These are phyloP conservation scores for Phyllosticta citrichinensis DNA, from an alignment of 2,329 filamentous ascomycete genomes.

Conservation along the genomic window DNA sequence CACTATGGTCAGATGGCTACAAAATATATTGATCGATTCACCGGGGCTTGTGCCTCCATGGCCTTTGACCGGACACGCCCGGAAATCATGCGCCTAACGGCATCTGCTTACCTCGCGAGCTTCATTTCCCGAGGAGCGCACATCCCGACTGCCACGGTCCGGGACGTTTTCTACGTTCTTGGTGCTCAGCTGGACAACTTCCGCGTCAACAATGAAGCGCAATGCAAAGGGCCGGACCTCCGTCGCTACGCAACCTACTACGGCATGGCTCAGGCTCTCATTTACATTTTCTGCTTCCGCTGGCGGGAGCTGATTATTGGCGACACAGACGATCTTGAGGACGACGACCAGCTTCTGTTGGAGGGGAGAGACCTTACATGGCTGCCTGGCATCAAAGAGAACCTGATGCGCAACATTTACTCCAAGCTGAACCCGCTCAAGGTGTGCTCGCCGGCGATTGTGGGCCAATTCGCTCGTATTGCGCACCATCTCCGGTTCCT, in stretches of 20 bases:
- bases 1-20: conserved; percentile 83
- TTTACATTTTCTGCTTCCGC: conserved; percentile 96
- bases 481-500: conserved; percentile 77
- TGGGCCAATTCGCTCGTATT: conserved; percentile 82
- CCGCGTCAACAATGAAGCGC: conserved; percentile 59
- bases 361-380: conserved; percentile 67
- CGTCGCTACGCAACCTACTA: conserved; percentile 79
- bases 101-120: conserved; percentile 85
- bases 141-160: conserved; percentile 65
- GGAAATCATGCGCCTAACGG: conserved; percentile 67
- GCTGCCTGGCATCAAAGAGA: conserved; percentile 63
- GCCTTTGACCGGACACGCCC: conserved; percentile 57
- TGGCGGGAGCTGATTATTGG: conserved; percentile 78
- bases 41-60: conserved; percentile 63
- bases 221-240: conserved; percentile 75
- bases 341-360: conserved; percentile 44
- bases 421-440: conserved; percentile 90
- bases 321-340: conserved; percentile 40
- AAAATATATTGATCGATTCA: conserved; percentile 70
- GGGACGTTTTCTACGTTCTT: conserved; percentile 70
- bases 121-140: conserved; percentile 87
- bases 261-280: conserved; percentile 72
- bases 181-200: conserved; percentile 67
- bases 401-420: conserved; percentile 68
- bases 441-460: conserved; percentile 83